These are phyloP conservation scores for Solanum hybrid DNA, from an alignment of 305 asterid species.

Conservation along the genomic window DNA sequence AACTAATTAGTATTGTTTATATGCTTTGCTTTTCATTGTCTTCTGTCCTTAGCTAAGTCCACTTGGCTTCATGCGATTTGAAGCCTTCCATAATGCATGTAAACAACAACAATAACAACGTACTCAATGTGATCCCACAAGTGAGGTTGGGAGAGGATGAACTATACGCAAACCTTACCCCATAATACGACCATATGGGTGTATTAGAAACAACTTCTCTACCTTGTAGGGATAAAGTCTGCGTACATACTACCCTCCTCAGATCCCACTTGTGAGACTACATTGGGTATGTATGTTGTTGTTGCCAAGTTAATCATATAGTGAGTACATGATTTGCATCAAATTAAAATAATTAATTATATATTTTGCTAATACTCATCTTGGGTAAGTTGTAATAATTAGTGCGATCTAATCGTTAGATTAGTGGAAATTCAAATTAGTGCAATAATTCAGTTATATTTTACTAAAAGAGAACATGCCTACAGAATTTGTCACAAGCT, in stretches of 20 bases:
- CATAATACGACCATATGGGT: neutral
- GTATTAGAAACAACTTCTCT: no score
- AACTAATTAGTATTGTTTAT: neutral
- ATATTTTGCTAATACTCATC: neutral
- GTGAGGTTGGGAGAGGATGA: no score
- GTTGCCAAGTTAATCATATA: neutral
- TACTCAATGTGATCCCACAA: neutral
- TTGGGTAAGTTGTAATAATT: conserved; percentile 3
- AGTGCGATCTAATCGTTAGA: neutral
- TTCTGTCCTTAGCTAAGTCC: neutral
- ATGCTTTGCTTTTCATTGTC: neutral
- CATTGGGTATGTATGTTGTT: neutral
- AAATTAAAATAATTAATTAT: neutral
- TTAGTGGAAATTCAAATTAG: neutral
- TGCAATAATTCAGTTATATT: neutral
- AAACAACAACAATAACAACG: neutral
- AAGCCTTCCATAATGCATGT: neutral
- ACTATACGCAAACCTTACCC: no score
- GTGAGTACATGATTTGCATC: neutral
- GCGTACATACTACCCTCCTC: neutral
- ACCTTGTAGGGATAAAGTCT: no score
- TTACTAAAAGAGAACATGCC: neutral
- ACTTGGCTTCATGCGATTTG: neutral
- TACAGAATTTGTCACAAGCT: neutral
- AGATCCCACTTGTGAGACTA: neutral